Conservation (phyloP, 768 basidiomycete genomes). For the Heimioporus sp. region DNA sequence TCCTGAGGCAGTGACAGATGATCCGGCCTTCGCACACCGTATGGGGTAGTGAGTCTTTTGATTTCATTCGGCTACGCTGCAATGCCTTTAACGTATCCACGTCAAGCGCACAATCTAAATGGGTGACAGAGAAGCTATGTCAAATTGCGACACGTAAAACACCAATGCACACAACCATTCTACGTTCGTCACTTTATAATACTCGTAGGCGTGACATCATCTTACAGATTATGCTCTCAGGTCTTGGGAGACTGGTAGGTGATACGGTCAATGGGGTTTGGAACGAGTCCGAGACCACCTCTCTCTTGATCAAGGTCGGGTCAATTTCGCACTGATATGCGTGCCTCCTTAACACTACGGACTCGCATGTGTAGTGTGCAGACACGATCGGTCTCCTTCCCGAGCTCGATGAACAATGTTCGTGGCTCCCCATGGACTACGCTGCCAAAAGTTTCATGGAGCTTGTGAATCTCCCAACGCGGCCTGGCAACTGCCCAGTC, state of each 20-base stretch:
- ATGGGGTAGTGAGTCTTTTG: slow-evolving; percentile 35
- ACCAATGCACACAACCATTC: slow-evolving; percentile 16
- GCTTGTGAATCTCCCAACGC: slow-evolving; percentile 29
- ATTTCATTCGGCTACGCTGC: too few relatives aligned
- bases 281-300: slow-evolving; percentile 48
- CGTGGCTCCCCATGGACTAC: slow-evolving; percentile 55
- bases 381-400: slow-evolving; percentile 39
- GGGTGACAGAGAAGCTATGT: slow-evolving; percentile 53
- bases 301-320: slow-evolving; percentile 32
- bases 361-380: slow-evolving; percentile 33
- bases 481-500: slow-evolving; percentile 15
- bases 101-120: slow-evolving; percentile 43
- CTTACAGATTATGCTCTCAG: too few relatives aligned
- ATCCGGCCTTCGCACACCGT: slow-evolving; percentile 30
- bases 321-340: too few relatives aligned
- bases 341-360: too few relatives aligned
- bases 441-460: slow-evolving; percentile 49
- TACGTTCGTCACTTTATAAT: too few relatives aligned
- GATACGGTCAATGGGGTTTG: slow-evolving; percentile 48
- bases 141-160: slow-evolving; percentile 36
- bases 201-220: too few relatives aligned
- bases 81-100: too few relatives aligned
- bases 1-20: slow-evolving; percentile 21
- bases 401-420: slow-evolving; percentile 27
- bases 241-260: too few relatives aligned